These are phyloP conservation scores for Vigna reflexopilosa DNA, from an alignment of 306 rosid genomes.

Conservation along the genomic window DNA sequence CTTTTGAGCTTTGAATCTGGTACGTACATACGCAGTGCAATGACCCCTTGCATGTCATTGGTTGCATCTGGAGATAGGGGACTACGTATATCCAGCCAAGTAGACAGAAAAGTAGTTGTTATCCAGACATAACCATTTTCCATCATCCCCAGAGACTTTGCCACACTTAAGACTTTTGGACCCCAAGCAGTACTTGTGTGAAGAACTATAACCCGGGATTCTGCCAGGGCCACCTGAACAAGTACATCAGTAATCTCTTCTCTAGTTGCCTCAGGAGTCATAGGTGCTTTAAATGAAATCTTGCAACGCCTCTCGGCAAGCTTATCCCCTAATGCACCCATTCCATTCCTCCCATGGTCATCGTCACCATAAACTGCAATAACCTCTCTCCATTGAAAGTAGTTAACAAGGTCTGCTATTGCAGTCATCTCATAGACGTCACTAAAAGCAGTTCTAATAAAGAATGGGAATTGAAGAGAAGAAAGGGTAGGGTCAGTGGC, in stretches of 20 bases:
- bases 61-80: constrained; percentile 54
- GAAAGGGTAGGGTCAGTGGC: constrained; percentile 93
- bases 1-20: constrained; percentile 76
- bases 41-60: constrained; percentile 75
- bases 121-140: constrained; percentile 93
- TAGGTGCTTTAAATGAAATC: constrained; percentile 84
- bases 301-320: constrained; percentile 86
- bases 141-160: constrained; percentile 84
- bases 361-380: constrained; percentile 87
- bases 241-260: constrained; percentile 74
- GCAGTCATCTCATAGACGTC: constrained; percentile 90
- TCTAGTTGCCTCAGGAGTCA: constrained; percentile 57
- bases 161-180: constrained; percentile 64
- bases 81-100: constrained; percentile 58
- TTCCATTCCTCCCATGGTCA: constrained; percentile 93
- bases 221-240: constrained; percentile 76
- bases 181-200: constrained; percentile 67
- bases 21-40: constrained; percentile 70
- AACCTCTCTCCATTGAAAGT: constrained; percentile 86
- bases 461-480: constrained; percentile 90
- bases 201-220: constrained; percentile 83
- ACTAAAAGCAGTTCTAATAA: constrained; percentile 73
- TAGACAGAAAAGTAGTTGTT: constrained; percentile 74
- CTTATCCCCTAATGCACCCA: constrained; percentile 72
- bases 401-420: constrained; percentile 73